Percentiles rank a stretch among this genome's conserved stretches.
phyloP scores from a whole-genome alignment of 257 asterid species.

The Penstemon newberryi region DNA sequence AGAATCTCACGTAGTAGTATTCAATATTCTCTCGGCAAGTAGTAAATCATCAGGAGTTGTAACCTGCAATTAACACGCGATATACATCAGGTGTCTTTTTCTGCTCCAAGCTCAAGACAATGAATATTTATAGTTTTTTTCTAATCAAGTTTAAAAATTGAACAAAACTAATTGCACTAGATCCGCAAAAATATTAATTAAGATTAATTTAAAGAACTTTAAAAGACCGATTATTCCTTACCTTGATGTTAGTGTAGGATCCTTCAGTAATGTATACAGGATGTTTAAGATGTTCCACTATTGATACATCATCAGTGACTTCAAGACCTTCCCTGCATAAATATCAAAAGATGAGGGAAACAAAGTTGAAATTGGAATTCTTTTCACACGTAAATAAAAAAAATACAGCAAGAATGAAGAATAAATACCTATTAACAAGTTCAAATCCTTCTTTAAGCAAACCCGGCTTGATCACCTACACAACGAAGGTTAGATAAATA shows the following conservation, averaged over 20 bases:
- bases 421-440: slow-evolving; percentile 66
- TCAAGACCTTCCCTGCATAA: slow-evolving; percentile 85
- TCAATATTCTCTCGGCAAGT: slow-evolving; percentile 90
- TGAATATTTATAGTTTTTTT: background rate
- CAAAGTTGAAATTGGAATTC: background rate
- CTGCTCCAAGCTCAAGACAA: background rate
- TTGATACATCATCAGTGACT: slow-evolving; percentile 98
- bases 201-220: background rate
- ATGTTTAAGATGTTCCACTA: slow-evolving; percentile 90
- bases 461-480: slow-evolving; percentile 82
- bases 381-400: background rate
- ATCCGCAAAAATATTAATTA: too few relatives aligned
- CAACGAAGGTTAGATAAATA: slow-evolving; percentile 3
- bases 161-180: background rate
- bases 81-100: slow-evolving; percentile 16
- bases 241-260: slow-evolving; percentile 98
- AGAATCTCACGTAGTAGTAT: slow-evolving; percentile 36
- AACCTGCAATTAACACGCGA: slow-evolving; percentile 54
- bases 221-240: slow-evolving; percentile 27
- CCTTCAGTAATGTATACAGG: slow-evolving; percentile 95
- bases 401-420: slow-evolving; percentile 20
- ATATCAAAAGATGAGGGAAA: background rate
- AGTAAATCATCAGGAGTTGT: slow-evolving; percentile 93
- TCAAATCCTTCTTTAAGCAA: slow-evolving; percentile 92
- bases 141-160: too few relatives aligned